Percentiles rank a stretch among this genome's conserved stretches.
phyloP scores from a whole-genome alignment of 2,329 filamentous ascomycete species.

The Pseudopyricularia cyperi region DNA sequence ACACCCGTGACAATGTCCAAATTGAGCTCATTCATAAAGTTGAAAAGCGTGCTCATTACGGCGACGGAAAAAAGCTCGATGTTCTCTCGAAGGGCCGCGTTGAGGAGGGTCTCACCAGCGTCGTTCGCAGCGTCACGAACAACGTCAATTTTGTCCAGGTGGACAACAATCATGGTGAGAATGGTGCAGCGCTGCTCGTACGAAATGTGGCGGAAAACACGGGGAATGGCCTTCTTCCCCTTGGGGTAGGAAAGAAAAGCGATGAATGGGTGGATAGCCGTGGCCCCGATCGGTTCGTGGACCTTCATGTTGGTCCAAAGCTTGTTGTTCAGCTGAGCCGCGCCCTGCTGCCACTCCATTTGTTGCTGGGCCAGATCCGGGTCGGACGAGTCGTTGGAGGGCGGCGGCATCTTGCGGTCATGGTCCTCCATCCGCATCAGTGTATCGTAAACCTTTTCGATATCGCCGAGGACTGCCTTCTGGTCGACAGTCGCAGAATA shows the following conservation, averaged over 20 bases:
- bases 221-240: slow-evolving; percentile 90
- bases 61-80: slow-evolving; percentile 81
- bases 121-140: slow-evolving; percentile 64
- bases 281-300: slow-evolving; percentile 74
- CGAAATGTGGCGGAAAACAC: slow-evolving; percentile 86
- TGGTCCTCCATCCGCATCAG: slow-evolving; percentile 94
- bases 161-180: slow-evolving; percentile 87
- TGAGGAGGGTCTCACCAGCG: slow-evolving; percentile 57
- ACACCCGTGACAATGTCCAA: slow-evolving; percentile 86
- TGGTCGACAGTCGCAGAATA: slow-evolving; percentile 42
- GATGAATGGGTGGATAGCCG: slow-evolving; percentile 82
- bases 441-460: slow-evolving; percentile 76
- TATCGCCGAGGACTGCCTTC: slow-evolving; percentile 72
- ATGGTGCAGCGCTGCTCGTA: slow-evolving; percentile 90
- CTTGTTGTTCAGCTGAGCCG: slow-evolving; percentile 59
- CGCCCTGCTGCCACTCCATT: slow-evolving; percentile 64
- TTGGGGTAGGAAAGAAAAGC: slow-evolving; percentile 89
- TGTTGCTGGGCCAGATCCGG: slow-evolving; percentile 60
- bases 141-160: slow-evolving; percentile 85
- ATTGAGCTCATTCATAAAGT: slow-evolving; percentile 80
- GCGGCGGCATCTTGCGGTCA: slow-evolving; percentile 61
- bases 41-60: slow-evolving; percentile 82
- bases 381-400: slow-evolving; percentile 48
- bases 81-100: slow-evolving; percentile 71
- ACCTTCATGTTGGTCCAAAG: slow-evolving; percentile 85